These are phyloP conservation scores for Mycosphaerella sp. DNA, from an alignment of 2,329 filamentous ascomycete species.

Conservation along the genomic window DNA sequence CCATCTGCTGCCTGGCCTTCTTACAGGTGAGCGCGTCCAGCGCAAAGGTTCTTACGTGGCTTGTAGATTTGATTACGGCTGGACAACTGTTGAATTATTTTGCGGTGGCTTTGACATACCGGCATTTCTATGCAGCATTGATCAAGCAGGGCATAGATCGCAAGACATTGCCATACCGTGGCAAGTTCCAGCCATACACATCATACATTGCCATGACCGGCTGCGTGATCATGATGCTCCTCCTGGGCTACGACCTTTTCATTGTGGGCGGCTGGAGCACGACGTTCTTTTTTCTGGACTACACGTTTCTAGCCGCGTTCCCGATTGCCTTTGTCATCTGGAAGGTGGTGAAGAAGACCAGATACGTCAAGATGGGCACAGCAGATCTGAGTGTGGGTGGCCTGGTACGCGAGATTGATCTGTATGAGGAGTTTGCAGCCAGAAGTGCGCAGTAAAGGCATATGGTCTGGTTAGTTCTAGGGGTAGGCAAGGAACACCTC, in stretches of 20 bases:
- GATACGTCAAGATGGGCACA: slow-evolving; percentile 9
- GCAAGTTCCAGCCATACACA: slow-evolving; percentile 51
- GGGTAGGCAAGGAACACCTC: too few relatives aligned
- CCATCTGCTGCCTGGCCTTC: slow-evolving; percentile 29
- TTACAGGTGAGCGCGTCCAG: slow-evolving; percentile 25
- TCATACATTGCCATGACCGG: slow-evolving; percentile 30
- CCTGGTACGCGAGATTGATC: slow-evolving; percentile 15
- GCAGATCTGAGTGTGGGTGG: slow-evolving; percentile 15
- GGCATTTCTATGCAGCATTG: slow-evolving; percentile 50
- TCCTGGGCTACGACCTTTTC: slow-evolving; percentile 46
- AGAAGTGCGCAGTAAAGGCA: too few relatives aligned
- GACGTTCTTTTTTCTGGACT: slow-evolving; percentile 43
- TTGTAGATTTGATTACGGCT: slow-evolving; percentile 52
- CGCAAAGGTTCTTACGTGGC: slow-evolving; percentile 24
- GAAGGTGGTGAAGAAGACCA: slow-evolving; percentile 10
- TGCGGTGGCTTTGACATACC: slow-evolving; percentile 50
- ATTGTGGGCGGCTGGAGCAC: slow-evolving; percentile 34
- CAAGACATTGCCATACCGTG: slow-evolving; percentile 46
- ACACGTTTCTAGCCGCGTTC: slow-evolving; percentile 28
- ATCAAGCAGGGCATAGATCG: slow-evolving; percentile 47
- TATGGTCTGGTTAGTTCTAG: too few relatives aligned
- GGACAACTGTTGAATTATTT: slow-evolving; percentile 56
- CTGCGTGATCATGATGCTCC: slow-evolving; percentile 34
- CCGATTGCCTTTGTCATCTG: slow-evolving; percentile 6
- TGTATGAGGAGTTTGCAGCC: slow-evolving; percentile 6